Conservation (phyloP, 495 filamentous ascomycete species). For the Penicillium silybi region DNA sequence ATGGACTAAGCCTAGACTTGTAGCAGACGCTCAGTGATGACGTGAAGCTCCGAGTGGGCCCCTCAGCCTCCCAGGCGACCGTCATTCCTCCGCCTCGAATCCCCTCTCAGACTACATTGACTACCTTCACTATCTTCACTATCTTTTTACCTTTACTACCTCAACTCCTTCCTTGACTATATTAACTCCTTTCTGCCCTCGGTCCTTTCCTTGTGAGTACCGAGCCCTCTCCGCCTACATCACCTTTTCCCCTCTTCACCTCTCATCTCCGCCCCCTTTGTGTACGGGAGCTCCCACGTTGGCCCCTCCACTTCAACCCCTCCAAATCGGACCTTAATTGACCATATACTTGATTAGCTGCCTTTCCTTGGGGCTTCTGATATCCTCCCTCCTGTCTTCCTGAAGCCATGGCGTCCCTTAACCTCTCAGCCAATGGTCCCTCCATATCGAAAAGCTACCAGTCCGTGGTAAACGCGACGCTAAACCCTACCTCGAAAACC, state of each 20-base stretch:
- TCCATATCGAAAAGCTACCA: slow-evolving; percentile 93
- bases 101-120: not conserved
- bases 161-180: not conserved
- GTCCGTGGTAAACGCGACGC: slow-evolving; percentile 70
- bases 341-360: not conserved
- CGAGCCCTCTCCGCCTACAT: slow-evolving; percentile 5
- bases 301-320: not conserved
- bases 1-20: not conserved
- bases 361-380: not conserved
- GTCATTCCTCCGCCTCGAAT: slow-evolving; percentile 2
- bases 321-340: not conserved
- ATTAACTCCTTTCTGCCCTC: not conserved
- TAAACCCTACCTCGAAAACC: slow-evolving; percentile 56
- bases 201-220: not conserved
- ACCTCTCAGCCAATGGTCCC: slow-evolving; percentile 83
- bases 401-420: slow-evolving; percentile 78
- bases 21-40: not conserved
- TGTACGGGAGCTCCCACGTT: not conserved
- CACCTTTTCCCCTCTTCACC: not conserved
- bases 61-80: slow-evolving; percentile 1
- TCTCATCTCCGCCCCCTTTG: not conserved
- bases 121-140: not conserved
- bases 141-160: not conserved
- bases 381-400: not conserved
- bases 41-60: slow-evolving; percentile 2